Base-by-base conservation (phyloP, 2,329 filamentous ascomycete species). In the Fusarium praegraminearum region DNA sequence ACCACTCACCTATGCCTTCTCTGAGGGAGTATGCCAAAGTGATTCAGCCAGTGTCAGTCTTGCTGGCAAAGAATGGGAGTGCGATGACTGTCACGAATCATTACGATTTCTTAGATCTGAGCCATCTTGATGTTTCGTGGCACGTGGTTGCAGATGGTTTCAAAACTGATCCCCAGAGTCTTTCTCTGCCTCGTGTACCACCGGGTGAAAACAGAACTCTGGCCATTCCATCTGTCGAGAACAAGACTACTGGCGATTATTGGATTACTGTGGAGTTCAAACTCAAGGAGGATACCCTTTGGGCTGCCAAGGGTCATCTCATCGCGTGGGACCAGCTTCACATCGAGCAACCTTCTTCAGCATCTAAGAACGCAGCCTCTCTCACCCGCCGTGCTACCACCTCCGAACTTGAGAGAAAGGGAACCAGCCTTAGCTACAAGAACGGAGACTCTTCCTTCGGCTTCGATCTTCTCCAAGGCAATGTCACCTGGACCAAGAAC, bases 251-350 rank as follows among this genome's bases (percentile, higher is more conserved):
- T 0, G 13, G 49, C 0, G 62, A 64, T 3, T 47, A 24, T 4
- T 70, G 68, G 67, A 0, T 70, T 1, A 55, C 24, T 1, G 2
- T 70, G 18, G 58, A 64, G 10, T 65, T 70, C 3, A 58, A 22
- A 6, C 16, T 70, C 0, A 65, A 52, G 13, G 2, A 44, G 1
- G 38, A 50, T 0, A 53, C 32, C 1, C 2, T 41, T 0, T 70
- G 68, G 68, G 68, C 68, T 7, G 2, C 33, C 0, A 47, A 61
- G 10, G 67, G 63, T 0, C 41, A 70, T 11, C 18, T 53, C 1
- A n/a, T 70, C 1, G 63, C 67, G 0, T 70, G 62, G 63, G 63
- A 59, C 1, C 68, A 70, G 7, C 59, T 69, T 5, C 22, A 56
- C 24, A 30, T 68, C 12, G 43, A 46, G 3, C 10, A 13, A 2